Evolutionary conservation across 441 rosid species (phyloP), one percentile per base, ranked within the genome.

Genomic region (Jatropha multifida): DNA sequence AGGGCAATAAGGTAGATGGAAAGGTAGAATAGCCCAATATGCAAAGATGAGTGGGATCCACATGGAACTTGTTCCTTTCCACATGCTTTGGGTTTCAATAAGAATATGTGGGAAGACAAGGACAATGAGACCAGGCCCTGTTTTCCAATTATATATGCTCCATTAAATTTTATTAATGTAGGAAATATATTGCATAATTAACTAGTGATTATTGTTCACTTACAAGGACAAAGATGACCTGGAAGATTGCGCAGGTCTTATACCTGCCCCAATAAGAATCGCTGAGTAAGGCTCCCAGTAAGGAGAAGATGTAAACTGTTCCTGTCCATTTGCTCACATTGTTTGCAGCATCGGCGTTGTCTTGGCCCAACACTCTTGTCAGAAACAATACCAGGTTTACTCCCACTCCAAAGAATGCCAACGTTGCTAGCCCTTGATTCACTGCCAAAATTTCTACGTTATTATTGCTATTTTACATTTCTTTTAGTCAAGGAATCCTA

Each of bases 281-380:
- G 55, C 99, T 96, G 4, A 96, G 88, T 71, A 96, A 96, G 48
- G 99, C 99, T 3, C 99, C 99, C 5, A 96, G 83, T 4, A 96
- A 86, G 18, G 99, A 96, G 88, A 88, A 96, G 42, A 96, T 91
- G 72, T 96, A 96, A 74, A 96, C 98, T 2, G 99, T 94, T 74
- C 98, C 98, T 11, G 99, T 96, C 99, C 99, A 96, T 85, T 90
- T 96, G 92, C 98, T 94, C 5, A 96, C 98, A 69, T 86, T 94
- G 74, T 94, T 96, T 3, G 98, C 99, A 54, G 99, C 99, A 2
- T 89, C 96, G 32, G 96, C 99, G 84, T 93, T 96, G 76, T 88
- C 82, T 78, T 96, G 98, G 1, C 85, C 89, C 77, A 96, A 76
- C 56, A 96, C 99, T 65, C 99, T 91, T 37, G 97, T 96, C 76